Evolutionary conservation across 768 basidiomycete species (phyloP), one percentile per base, ranked within the genome.

Genomic region (Tylopilus sp.): DNA sequence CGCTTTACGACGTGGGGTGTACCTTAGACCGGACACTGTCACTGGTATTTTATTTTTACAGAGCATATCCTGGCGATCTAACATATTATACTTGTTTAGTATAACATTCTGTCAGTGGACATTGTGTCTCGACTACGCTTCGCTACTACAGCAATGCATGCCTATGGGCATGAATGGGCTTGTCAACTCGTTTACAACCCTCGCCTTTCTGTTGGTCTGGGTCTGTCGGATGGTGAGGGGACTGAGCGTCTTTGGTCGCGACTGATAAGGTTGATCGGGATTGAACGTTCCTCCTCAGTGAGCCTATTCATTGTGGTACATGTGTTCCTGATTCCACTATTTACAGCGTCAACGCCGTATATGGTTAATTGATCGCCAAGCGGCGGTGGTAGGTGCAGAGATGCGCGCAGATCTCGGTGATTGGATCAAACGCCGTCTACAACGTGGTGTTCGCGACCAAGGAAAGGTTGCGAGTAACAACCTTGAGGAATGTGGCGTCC

Each of bases 121-220:
- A 44, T 44, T 19, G 30, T 6, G n/a, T 29, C 29, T 30, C n/a
- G 4, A 11, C n/a, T 44, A 11, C 17, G 11, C 17, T 44, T 44
- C 11, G 8, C 42, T n/a, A 72, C 71, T 0, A 69, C 66, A 17
- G 72, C 68, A 0, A 71, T 76, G 65, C 75, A 78, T 48, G 71
- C 71, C 0, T 75, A 72, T 50, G 69, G 66, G 28, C 74, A 74
- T 45, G 64, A 71, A 45, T 75, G 68, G 41, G 41, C 24, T 6
- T 41, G 22, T 24, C 40, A 41, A n/a, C 24, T 41, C 12, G 24
- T 13, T 11, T 42, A 42, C 9, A 56, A 54, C 21, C 50, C 51
- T 0, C 12, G 29, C 0, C 28, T 52, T 0, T 3, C 56, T 1
- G 60, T 70, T 13, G 48, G 43, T n/a, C 34, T 54, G 25, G 53